Base-by-base conservation (phyloP, 1,284 basidiomycete genomes). In the Rhodotorula sp. region DNA sequence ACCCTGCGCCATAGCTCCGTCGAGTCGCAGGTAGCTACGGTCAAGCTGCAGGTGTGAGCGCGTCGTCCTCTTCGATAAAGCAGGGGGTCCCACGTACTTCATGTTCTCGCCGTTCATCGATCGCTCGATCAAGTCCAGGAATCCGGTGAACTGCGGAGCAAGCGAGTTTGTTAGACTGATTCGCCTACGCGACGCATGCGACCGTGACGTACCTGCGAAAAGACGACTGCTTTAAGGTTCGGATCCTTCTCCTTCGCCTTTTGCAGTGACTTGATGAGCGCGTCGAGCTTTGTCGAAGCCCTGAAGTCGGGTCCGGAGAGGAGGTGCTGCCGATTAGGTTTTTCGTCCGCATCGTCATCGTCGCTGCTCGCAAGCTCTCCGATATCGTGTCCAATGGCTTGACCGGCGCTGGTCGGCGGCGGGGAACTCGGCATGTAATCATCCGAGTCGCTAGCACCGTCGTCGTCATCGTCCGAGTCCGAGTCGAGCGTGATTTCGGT, bases 1-100 rank as follows among this genome's bases (percentile, higher is more conserved):
- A 80, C 89, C 91, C 76, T 96, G 85, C 75, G 89, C 88, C 88
- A 96, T 94, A 0, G 91, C 87, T 1, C 95, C 95, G 79, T 99
- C 95, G 71, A 98, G 91, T 24, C 93, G 86, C 74, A 88, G 88
- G 62, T 71, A 75, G 59, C 76, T 75, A 44, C 18, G 29, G 24
- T 3, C 24, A 7, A 68, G 12, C 4, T 20, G 33, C 17, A 4
- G 57, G 15, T 17, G 42, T 7, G 44, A 15, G 20, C 8, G 2
- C 7, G 0, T 3, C 14, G 30, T 8, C 33, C n/a, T 22, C 18
- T 29, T 29, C 10, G 14, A 5, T 22, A 33, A 24, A 26, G 8
- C 6, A 44, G 8, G 33, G 12, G 10, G 10, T 10, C 2, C 10
- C 37, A 46, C 74, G 29, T 29, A 74, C 74, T 60, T 62, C 61